Evolutionary conservation across 495 filamentous ascomycete species (phyloP).

Genomic region (Trichocladium uniseriatum): DNA sequence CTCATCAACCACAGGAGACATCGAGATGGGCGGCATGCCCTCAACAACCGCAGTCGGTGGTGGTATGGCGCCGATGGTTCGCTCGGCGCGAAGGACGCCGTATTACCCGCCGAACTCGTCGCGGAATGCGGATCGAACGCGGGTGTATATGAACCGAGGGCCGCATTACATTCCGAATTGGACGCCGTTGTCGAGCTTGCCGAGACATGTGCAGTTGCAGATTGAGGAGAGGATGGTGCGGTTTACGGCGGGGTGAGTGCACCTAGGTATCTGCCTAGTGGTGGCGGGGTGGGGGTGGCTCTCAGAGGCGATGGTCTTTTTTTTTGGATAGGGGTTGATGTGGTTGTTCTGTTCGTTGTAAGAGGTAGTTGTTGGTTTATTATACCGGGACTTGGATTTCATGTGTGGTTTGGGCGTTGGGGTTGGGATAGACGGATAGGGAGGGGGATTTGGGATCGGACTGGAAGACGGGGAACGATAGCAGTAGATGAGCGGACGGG

Average conservation of each 20-base stretch:
- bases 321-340: neutral
- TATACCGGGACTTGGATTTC: too few species aligned
- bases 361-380: too few species aligned
- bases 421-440: too few species aligned
- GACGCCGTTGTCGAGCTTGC: slow-evolving; percentile 19
- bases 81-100: slow-evolving; percentile 8
- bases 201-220: slow-evolving; percentile 12
- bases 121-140: slow-evolving; percentile 6
- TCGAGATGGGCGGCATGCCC: neutral
- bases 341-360: neutral
- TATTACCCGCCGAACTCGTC: slow-evolving; percentile 25
- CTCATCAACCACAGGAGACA: neutral
- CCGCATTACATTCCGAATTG: slow-evolving; percentile 18
- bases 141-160: slow-evolving; percentile 18
- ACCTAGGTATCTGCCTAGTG: too few species aligned
- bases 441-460: too few species aligned
- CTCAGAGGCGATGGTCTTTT: neutral
- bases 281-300: neutral
- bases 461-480: too few species aligned
- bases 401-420: too few species aligned
- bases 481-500: too few species aligned
- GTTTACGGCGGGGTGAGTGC: slow-evolving; percentile 3
- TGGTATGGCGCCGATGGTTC: neutral
- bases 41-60: neutral
- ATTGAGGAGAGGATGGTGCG: slow-evolving; percentile 15